Evolutionary conservation across 176 grass and related monocot genomes (phyloP).

Genomic region (Zea luxurians): DNA sequence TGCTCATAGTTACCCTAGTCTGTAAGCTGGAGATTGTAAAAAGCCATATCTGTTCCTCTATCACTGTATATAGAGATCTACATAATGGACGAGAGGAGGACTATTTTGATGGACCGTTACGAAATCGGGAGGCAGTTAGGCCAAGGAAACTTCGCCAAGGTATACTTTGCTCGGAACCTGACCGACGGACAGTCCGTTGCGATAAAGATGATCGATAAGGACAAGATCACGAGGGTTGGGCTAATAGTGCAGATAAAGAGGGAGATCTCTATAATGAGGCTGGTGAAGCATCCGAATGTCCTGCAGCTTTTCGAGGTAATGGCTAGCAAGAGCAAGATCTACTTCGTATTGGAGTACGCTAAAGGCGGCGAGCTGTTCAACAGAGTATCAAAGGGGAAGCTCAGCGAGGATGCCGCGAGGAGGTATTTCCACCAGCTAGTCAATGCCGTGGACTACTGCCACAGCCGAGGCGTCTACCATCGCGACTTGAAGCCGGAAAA

Average conservation of each 20-base stretch:
- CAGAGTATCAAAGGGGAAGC: conserved; percentile 47
- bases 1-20: neutral
- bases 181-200: conserved; percentile 43
- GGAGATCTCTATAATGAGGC: conserved; percentile 50
- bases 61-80: conserved; percentile 13
- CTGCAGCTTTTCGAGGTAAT: conserved; percentile 56
- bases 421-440: conserved; percentile 58
- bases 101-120: conserved; percentile 52
- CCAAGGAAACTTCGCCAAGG: conserved; percentile 61
- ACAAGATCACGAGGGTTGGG: conserved; percentile 36
- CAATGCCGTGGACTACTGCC: conserved; percentile 56
- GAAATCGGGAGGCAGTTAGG: conserved; percentile 57
- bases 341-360: conserved; percentile 67
- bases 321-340: conserved; percentile 68
- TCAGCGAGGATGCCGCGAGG: conserved; percentile 47
- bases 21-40: neutral
- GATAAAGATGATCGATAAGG: conserved; percentile 63
- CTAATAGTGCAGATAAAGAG: conserved; percentile 52
- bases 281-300: conserved; percentile 56
- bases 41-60: neutral
- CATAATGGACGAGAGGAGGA: conserved; percentile 44
- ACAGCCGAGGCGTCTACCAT: conserved; percentile 56
- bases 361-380: conserved; percentile 61
- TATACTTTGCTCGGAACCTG: conserved; percentile 50
- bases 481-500: conserved; percentile 47